Conservation (phyloP, 108 stramenopile genomes). For the Cyclotella choctawhatcheeana region DNA sequence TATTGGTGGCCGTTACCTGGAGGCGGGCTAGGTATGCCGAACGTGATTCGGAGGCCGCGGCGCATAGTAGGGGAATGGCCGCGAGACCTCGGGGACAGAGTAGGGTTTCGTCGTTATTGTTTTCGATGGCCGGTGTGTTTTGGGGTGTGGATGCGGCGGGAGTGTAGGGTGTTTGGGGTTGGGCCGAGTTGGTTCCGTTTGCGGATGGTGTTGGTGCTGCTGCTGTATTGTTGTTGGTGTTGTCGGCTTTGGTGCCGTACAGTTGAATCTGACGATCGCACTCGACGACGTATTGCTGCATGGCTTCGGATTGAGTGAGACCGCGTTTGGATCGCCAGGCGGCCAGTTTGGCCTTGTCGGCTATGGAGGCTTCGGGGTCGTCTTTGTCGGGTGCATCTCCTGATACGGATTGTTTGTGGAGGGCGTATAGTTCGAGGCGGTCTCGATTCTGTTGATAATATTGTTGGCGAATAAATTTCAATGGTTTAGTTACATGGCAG, state of each 20-base stretch:
- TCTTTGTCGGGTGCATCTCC: slow-evolving; percentile 70
- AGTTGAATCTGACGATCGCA: slow-evolving; percentile 81
- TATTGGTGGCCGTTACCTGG: slow-evolving; percentile 45
- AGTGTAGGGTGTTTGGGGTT: slow-evolving; percentile 19
- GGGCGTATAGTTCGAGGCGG: slow-evolving; percentile 87
- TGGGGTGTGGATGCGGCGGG: slow-evolving; percentile 32
- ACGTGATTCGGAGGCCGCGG: slow-evolving; percentile 83
- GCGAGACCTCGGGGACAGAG: slow-evolving; percentile 75
- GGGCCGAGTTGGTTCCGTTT: slow-evolving; percentile 3
- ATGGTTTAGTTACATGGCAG: no score
- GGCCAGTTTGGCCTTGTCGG: slow-evolving; percentile 82
- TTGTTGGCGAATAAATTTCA: not conserved
- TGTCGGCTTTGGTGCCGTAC: slow-evolving; percentile 69
- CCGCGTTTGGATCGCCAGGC: slow-evolving; percentile 81
- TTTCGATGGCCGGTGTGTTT: slow-evolving; percentile 32
- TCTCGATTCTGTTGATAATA: slow-evolving; percentile 67
- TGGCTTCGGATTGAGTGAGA: slow-evolving; percentile 63
- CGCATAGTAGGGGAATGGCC: slow-evolving; percentile 81
- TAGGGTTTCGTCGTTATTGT: slow-evolving; percentile 19
- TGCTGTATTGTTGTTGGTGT: no score
- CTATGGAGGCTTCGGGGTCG: slow-evolving; percentile 44
- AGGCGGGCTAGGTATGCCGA: slow-evolving; percentile 76
- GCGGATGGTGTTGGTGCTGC: not conserved
- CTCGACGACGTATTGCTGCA: slow-evolving; percentile 78
- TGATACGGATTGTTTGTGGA: slow-evolving; percentile 85